Evolutionary conservation across 2,329 filamentous ascomycete species (phyloP).

Genomic region (Tympanopsis confertula): DNA sequence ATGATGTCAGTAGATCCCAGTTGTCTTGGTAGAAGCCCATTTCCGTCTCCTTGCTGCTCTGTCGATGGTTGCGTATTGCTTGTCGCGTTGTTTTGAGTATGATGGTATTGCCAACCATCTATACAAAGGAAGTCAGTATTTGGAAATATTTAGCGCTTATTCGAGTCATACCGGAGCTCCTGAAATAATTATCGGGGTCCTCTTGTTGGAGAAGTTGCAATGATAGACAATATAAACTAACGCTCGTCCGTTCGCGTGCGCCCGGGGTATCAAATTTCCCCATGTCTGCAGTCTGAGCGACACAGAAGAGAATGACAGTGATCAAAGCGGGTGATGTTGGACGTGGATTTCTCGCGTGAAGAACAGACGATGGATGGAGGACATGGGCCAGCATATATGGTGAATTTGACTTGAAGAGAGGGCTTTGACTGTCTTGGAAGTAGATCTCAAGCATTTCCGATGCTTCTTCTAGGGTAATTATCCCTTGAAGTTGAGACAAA

Average conservation of each 20-base stretch:
- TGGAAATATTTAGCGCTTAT: too few species aligned
- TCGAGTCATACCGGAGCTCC: too few species aligned
- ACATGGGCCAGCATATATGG: conserved; percentile 34
- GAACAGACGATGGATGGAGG: conserved; percentile 29
- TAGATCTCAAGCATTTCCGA: conserved; percentile 35
- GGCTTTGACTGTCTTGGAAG: conserved; percentile 29
- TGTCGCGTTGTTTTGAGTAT: too few species aligned
- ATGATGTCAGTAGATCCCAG: conserved; percentile 25
- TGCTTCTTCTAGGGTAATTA: conserved; percentile 26
- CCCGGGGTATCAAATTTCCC: conserved; percentile 26
- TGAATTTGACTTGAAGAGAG: conserved; percentile 28
- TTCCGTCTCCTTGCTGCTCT: too few species aligned
- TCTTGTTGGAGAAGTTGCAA: conserved; percentile 19
- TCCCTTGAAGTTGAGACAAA: conserved; percentile 22
- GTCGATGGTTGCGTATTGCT: too few species aligned
- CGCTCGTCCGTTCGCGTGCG: conserved; percentile 23
- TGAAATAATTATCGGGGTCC: too few species aligned
- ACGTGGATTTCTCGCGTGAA: conserved; percentile 25
- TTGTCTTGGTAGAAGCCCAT: conserved; percentile 13
- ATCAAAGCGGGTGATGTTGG: conserved; percentile 29
- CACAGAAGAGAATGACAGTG: conserved; percentile 33
- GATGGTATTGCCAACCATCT: too few species aligned
- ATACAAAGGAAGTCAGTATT: too few species aligned
- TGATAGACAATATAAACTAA: conserved; percentile 22
- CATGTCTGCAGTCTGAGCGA: conserved; percentile 32